phyloP scores from a whole-genome alignment of 768 basidiomycete genomes.

The Dentipellis sp. region DNA sequence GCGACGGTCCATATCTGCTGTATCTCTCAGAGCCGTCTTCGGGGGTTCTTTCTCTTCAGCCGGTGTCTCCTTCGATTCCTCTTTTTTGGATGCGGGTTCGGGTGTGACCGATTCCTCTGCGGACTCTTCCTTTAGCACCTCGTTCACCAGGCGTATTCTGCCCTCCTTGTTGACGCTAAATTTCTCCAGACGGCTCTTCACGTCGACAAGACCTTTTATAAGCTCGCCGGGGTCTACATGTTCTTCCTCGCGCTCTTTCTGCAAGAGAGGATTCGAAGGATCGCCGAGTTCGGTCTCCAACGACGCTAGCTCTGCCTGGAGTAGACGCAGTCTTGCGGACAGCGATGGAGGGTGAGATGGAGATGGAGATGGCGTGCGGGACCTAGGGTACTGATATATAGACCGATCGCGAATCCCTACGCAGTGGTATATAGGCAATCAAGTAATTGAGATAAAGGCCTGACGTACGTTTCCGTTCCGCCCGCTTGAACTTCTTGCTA shows the following conservation, averaged over 20 bases:
- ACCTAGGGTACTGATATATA: conserved; percentile 63
- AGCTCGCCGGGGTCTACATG: conserved; percentile 66
- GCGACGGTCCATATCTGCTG: conserved; percentile 75
- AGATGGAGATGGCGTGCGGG: conserved; percentile 42
- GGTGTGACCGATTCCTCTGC: conserved; percentile 17
- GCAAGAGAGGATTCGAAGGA: conserved; percentile 62
- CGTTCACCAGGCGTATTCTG: conserved; percentile 51
- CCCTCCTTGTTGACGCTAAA: conserved; percentile 50
- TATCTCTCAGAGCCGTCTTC: conserved; percentile 25
- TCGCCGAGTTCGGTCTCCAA: conserved; percentile 80
- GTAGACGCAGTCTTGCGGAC: conserved; percentile 34
- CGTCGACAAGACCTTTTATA: conserved; percentile 69
- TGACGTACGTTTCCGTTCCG: conserved; percentile 46
- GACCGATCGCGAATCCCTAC: conserved; percentile 31
- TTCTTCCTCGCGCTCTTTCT: conserved; percentile 48
- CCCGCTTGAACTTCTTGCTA: conserved; percentile 57
- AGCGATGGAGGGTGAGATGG: conserved; percentile 24
- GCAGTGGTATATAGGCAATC: conserved; percentile 19
- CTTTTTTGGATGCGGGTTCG: conserved; percentile 9
- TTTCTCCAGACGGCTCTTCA: conserved; percentile 58
- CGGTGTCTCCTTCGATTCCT: conserved; percentile 5
- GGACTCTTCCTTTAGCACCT: conserved; percentile 33
- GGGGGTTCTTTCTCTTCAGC: conserved; percentile 4
- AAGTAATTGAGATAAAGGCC: neutral
- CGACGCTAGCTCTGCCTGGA: conserved; percentile 72